phyloP scores from a whole-genome alignment of 192 early-diverging fungal genomes.

The Dimargaris cristalligena region DNA sequence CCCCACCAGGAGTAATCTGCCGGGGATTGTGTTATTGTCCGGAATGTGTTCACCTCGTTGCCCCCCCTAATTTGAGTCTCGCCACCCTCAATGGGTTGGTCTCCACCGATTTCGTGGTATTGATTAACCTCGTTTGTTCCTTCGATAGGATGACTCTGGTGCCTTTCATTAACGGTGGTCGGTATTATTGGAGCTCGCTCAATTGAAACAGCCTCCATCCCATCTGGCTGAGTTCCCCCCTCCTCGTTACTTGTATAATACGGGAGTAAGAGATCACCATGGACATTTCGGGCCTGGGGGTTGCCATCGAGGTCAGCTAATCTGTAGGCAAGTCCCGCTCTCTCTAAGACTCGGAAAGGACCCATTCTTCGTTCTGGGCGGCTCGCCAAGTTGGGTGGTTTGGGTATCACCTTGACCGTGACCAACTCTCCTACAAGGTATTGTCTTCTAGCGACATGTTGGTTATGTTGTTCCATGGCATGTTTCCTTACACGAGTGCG shows the following conservation, averaged over 20 bases:
- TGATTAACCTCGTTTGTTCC: too few species aligned
- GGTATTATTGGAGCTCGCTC: too few species aligned
- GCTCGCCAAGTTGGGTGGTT: constrained; percentile 9
- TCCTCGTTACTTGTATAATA: neutral
- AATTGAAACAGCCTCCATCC: too few species aligned
- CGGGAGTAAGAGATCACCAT: neutral
- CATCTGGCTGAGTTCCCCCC: too few species aligned
- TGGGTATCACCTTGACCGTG: neutral
- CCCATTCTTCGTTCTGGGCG: constrained; percentile 3
- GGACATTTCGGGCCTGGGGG: neutral
- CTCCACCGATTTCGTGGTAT: too few species aligned
- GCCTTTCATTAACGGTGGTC: too few species aligned
- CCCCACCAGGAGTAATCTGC: too few species aligned
- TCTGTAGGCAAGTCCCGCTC: neutral
- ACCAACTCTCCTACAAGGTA: constrained; percentile 13
- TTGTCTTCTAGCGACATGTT: neutral
- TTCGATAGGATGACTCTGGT: too few species aligned
- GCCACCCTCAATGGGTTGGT: too few species aligned
- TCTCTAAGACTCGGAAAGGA: constrained; percentile 9
- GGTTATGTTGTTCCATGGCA: neutral
- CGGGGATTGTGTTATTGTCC: too few species aligned
- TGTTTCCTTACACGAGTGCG: neutral
- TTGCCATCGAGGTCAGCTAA: neutral
- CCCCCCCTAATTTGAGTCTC: too few species aligned
- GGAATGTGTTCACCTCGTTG: too few species aligned